phyloP scores from a whole-genome alignment of 2,329 filamentous ascomycete genomes.

The Scorias spongiosa region DNA sequence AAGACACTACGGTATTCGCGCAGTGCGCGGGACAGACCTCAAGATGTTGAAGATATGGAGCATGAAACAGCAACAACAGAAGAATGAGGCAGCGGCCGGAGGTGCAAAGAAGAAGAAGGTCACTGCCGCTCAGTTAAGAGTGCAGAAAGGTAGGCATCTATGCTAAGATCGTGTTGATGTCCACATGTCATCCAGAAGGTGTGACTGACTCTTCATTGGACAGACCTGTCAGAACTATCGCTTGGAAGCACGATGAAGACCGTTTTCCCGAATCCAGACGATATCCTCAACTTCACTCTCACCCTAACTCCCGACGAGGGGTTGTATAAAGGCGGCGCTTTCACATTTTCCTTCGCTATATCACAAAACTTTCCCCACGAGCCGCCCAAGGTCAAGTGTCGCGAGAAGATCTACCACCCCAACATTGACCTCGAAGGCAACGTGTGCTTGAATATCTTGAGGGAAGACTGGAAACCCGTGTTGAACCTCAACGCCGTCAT shows the following conservation, averaged over 20 bases:
- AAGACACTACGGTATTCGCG: too few species aligned
- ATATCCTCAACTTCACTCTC: slow-evolving; percentile 72
- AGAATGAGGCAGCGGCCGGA: slow-evolving; percentile 67
- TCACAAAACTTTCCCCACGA: slow-evolving; percentile 94
- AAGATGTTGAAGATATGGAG: slow-evolving; percentile 99
- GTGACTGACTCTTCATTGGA: too few species aligned
- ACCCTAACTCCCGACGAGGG: slow-evolving; percentile 74
- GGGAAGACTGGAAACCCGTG: slow-evolving; percentile 98
- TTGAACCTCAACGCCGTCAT: slow-evolving; percentile 94
- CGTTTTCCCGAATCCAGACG: slow-evolving; percentile 66
- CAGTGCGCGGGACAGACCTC: slow-evolving; percentile 2
- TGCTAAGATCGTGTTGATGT: not conserved
- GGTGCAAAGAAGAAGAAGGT: slow-evolving; percentile 96
- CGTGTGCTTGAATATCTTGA: slow-evolving; percentile 90
- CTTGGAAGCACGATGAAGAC: slow-evolving; percentile 69
- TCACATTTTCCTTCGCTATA: slow-evolving; percentile 83
- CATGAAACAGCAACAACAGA: slow-evolving; percentile 90
- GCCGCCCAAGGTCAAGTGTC: slow-evolving; percentile 91
- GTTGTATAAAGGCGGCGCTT: slow-evolving; percentile 75
- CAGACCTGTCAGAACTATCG: slow-evolving; percentile 69
- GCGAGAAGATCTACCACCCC: slow-evolving; percentile 96
- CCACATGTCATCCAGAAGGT: too few species aligned
- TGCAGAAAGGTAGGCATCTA: slow-evolving; percentile 63
- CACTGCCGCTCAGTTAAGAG: slow-evolving; percentile 83
- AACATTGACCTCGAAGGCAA: slow-evolving; percentile 98